A percentile compares a stretch with the other conserved stretches of the same genome.
These are phyloP conservation scores for Nothophaeocryptopus gaeumannii DNA, from an alignment of 2,329 filamentous ascomycete species.

Conservation along the genomic window DNA sequence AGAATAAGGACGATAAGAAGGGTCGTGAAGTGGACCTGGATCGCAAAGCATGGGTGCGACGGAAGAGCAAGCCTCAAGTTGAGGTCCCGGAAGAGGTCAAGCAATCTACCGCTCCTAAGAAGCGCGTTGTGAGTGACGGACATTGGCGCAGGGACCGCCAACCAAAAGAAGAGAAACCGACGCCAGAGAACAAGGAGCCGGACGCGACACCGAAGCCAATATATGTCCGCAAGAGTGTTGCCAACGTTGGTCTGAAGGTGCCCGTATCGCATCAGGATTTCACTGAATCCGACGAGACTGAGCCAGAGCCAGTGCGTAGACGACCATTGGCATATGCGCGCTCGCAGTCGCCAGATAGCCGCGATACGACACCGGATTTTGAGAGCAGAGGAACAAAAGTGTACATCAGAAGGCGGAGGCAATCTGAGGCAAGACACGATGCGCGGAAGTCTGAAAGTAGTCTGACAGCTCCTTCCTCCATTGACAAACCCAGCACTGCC, in stretches of 20 bases:
- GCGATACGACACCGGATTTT: constrained; percentile 29
- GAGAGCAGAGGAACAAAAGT: constrained; percentile 34
- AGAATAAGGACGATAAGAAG: constrained; percentile 18
- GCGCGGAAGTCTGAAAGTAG: constrained; percentile 29
- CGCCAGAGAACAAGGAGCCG: constrained; percentile 24
- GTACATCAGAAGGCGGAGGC: constrained; percentile 32
- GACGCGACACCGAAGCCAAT: constrained; percentile 31
- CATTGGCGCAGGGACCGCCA: constrained; percentile 61
- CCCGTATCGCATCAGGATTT: constrained; percentile 33
- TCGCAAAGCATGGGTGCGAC: constrained; percentile 36
- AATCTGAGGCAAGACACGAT: constrained; percentile 22
- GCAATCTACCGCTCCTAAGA: constrained; percentile 69
- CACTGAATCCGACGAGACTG: constrained; percentile 26
- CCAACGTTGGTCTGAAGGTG: constrained; percentile 33
- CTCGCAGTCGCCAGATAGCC: constrained; percentile 22
- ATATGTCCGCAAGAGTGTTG: constrained; percentile 30
- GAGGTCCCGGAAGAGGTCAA: constrained; percentile 45
- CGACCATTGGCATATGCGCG: constrained; percentile 24
- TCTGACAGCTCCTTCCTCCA: constrained; percentile 29
- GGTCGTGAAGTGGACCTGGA: constrained; percentile 33
- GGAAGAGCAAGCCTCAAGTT: constrained; percentile 36
- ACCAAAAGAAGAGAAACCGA: constrained; percentile 24
- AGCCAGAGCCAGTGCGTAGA: constrained; percentile 23
- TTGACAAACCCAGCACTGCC: constrained; percentile 28
- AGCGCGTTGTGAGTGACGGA: constrained; percentile 87